Evolutionary conservation across 2,329 filamentous ascomycete genomes (phyloP).

Genomic region (Colletotrichum theobromicola): DNA sequence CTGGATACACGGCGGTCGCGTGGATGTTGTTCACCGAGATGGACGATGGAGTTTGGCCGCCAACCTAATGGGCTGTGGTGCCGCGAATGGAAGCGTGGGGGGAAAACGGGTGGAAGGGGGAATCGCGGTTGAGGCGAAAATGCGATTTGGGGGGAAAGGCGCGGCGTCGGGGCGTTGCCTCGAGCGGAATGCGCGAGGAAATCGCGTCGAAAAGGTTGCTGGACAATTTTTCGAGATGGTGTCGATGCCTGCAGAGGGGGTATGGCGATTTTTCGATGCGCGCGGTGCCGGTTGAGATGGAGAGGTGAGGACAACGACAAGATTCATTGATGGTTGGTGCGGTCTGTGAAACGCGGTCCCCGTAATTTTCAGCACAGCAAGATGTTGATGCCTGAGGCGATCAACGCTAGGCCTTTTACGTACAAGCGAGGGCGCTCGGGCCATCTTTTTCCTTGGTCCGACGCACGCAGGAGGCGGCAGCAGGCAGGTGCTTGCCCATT

Average conservation of each 20-base stretch:
- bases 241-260: slow-evolving; percentile 64
- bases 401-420: neutral
- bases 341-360: slow-evolving; percentile 37
- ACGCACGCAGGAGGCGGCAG: slow-evolving; percentile 13
- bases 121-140: slow-evolving; percentile 44
- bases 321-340: slow-evolving; percentile 55
- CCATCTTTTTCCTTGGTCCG: neutral
- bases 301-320: slow-evolving; percentile 57
- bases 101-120: slow-evolving; percentile 28
- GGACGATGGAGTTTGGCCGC: slow-evolving; percentile 19
- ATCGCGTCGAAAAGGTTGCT: slow-evolving; percentile 60
- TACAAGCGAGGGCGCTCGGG: slow-evolving; percentile 18
- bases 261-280: slow-evolving; percentile 67
- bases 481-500: neutral
- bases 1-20: slow-evolving; percentile 20
- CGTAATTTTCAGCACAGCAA: slow-evolving; percentile 50
- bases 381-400: slow-evolving; percentile 30
- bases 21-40: slow-evolving; percentile 14
- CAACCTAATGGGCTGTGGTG: slow-evolving; percentile 13
- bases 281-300: slow-evolving; percentile 58
- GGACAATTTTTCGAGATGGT: slow-evolving; percentile 58
- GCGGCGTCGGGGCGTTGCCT: slow-evolving; percentile 47
- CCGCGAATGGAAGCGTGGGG: slow-evolving; percentile 20
- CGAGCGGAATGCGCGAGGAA: slow-evolving; percentile 51
- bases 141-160: slow-evolving; percentile 37